phyloP scores from a whole-genome alignment of 352 stramenopile species.

The Phytophthora nicotianae region DNA sequence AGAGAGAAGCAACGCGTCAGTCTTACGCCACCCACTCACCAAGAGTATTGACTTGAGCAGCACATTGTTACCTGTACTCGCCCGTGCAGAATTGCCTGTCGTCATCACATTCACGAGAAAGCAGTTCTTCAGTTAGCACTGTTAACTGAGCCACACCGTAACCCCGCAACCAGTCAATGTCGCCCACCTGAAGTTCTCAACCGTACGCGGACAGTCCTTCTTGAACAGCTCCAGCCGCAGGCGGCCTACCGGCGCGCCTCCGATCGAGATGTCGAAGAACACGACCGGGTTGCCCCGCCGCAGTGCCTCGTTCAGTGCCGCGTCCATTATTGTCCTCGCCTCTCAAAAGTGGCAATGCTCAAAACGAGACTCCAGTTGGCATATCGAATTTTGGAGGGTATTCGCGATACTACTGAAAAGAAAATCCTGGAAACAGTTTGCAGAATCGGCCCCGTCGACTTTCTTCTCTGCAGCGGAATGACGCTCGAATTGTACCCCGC shows the following conservation, averaged over 20 bases:
- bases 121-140: constrained; percentile 12
- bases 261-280: constrained; percentile 95
- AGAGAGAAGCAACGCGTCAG: constrained; percentile 34
- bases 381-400: constrained; percentile 22
- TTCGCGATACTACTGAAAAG: constrained; percentile 20
- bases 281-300: constrained; percentile 94
- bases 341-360: neutral
- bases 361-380: neutral
- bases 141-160: no score
- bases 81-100: constrained; percentile 96
- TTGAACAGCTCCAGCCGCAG: constrained; percentile 97
- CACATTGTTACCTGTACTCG: constrained; percentile 83
- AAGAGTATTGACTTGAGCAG: neutral
- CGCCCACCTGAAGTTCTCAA: constrained; percentile 93
- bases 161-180: constrained; percentile 15
- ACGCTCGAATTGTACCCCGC: constrained; percentile 65
- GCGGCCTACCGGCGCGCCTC: constrained; percentile 83
- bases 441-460: neutral
- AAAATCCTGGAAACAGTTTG: constrained; percentile 1
- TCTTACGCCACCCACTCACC: neutral
- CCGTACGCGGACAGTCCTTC: constrained; percentile 95
- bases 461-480: constrained; percentile 7
- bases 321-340: constrained; percentile 65
- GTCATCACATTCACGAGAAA: constrained; percentile 7
- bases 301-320: constrained; percentile 90